Conservation (phyloP, 148 eudicot genomes). For the Chenopodium album region DNA sequence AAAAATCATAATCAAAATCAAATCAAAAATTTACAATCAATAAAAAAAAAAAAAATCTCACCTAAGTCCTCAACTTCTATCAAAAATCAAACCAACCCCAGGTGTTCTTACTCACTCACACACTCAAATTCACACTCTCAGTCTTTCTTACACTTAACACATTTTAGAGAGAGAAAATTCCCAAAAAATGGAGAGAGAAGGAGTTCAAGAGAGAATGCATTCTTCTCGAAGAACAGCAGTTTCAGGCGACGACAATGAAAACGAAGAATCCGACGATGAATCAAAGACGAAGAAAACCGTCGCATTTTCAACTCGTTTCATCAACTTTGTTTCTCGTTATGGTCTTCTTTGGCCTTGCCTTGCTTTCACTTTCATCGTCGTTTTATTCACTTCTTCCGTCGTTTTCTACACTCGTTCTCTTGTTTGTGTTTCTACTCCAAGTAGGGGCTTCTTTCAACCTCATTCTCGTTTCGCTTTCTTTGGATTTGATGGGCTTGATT, state of each 20-base stretch:
- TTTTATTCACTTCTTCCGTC: conserved; percentile 41
- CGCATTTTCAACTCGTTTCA: conserved; percentile 39
- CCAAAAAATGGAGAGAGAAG: conserved; percentile 36
- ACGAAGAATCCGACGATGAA: conserved; percentile 48
- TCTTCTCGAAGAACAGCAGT: conserved; percentile 49
- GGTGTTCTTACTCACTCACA: neutral
- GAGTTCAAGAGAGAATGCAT: conserved; percentile 51
- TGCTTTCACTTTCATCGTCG: conserved; percentile 39
- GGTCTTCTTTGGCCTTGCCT: conserved; percentile 56
- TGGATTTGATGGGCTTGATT: conserved; percentile 62
- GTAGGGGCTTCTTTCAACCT: conserved; percentile 36
- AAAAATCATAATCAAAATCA: too few species aligned
- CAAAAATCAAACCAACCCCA: neutral
- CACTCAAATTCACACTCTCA: neutral
- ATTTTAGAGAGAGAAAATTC: neutral
- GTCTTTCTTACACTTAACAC: neutral
- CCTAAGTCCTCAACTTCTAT: too few species aligned
- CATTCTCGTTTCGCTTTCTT: conserved; percentile 57
- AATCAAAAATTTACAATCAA: too few species aligned
- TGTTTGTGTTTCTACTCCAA: conserved; percentile 42
- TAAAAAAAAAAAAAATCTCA: too few species aligned
- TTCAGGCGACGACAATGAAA: conserved; percentile 25
- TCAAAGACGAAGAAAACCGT: conserved; percentile 67
- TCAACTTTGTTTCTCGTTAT: conserved; percentile 57
- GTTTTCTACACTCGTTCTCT: conserved; percentile 51